Evolutionary conservation across 345 rosid genomes (phyloP).

Genomic region (Acer campestre): DNA sequence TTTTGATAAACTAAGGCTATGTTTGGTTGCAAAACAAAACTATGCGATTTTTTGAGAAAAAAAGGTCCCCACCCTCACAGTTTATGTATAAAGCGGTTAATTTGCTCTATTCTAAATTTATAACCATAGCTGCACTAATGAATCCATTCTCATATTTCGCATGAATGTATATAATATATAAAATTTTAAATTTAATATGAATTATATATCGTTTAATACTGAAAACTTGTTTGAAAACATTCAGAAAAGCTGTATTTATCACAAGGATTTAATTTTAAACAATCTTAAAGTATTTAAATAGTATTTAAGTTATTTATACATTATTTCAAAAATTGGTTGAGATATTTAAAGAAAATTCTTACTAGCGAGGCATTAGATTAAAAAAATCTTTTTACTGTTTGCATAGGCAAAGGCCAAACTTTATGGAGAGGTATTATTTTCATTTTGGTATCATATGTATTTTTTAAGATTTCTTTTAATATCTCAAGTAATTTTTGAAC

Average conservation of each 20-base stretch:
- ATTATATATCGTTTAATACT: no score
- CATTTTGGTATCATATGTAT: neutral
- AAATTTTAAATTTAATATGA: neutral
- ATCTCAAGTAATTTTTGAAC: neutral
- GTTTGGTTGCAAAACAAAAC: neutral
- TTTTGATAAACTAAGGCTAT: neutral
- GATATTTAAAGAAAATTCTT: neutral
- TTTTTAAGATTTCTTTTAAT: neutral
- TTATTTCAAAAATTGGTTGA: neutral
- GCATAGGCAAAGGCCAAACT: neutral
- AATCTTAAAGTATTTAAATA: neutral
- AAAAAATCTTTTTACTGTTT: neutral
- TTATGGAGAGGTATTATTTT: neutral
- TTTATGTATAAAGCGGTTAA: neutral
- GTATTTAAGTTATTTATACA: no score
- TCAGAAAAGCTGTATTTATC: neutral
- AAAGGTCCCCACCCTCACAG: neutral
- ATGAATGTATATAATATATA: neutral
- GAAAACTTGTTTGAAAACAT: neutral
- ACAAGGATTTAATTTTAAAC: neutral
- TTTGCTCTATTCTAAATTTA: neutral
- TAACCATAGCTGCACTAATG: neutral
- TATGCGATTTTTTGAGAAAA: no score
- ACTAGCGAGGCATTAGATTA: neutral
- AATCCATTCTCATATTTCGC: neutral